phyloP scores from a whole-genome alignment of 2,329 filamentous ascomycete genomes.

The Rutstroemia sp. region DNA sequence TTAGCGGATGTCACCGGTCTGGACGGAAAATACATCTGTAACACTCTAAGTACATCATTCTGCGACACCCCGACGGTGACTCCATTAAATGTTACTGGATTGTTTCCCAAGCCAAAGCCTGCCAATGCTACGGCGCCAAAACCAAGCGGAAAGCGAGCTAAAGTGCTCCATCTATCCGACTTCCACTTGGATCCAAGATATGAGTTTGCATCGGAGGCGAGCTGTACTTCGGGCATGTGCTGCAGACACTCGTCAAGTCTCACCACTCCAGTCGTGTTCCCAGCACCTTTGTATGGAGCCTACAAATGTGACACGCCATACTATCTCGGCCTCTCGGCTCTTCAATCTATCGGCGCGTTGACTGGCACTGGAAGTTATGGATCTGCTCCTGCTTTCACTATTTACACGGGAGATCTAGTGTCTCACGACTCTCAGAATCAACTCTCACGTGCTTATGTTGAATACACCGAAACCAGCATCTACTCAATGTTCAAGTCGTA shows the following conservation, averaged over 20 bases:
- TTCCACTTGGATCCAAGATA: constrained; percentile 28
- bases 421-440: constrained; percentile 46
- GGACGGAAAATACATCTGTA: constrained; percentile 51
- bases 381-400: constrained; percentile 40
- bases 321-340: constrained; percentile 3
- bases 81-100: constrained; percentile 35
- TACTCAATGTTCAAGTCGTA: constrained; percentile 49
- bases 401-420: constrained; percentile 47
- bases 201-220: constrained; percentile 26
- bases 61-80: constrained; percentile 40
- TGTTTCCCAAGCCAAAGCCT: constrained; percentile 50
- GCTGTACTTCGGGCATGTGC: constrained; percentile 25
- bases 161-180: constrained; percentile 28
- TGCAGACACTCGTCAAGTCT: constrained; percentile 17
- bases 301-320: constrained; percentile 43
- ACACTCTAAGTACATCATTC: constrained; percentile 38
- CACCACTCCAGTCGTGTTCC: constrained; percentile 32
- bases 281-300: constrained; percentile 46
- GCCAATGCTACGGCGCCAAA: constrained; percentile 35
- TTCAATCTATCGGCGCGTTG: constrained; percentile 47
- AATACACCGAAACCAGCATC: constrained; percentile 45
- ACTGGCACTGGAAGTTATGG: constrained; percentile 43
- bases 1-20: constrained; percentile 44
- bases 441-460: constrained; percentile 43
- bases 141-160: constrained; percentile 42